Base-by-base conservation (phyloP, 177 flowering plant genomes). In the Vitis hybrid region DNA sequence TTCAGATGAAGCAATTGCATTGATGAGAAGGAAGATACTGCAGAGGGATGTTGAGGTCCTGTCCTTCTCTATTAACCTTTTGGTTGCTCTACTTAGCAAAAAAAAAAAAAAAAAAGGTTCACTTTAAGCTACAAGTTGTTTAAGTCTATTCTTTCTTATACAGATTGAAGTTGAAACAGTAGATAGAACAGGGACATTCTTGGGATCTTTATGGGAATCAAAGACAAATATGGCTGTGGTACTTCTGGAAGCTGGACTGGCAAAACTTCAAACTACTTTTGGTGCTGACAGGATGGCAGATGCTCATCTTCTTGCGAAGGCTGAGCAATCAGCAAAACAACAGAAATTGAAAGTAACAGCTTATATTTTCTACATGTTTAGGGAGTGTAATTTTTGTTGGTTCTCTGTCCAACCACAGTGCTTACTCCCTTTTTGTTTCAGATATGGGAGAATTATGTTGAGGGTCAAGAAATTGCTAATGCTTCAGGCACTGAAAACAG, bases 191-290 rank as follows among this genome's bases (percentile, higher is more conserved):
- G 99, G 99, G 69, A 96, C 99, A 12, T 94, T 94, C 80, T 78
- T 96, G 89, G 99, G 99, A 69, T 88, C 95, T n/a, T 67, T 96
- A 52, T 96, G 98, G 98, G 99, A 96, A 68, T 82, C 89, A n/a
- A 90, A 67, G 74, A 83, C 85, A 63, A 96, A 96, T 73, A 71
- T 87, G 81, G 94, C 94, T 49, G 76, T 80, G 54, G 55, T 82
- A 13, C 92, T 93, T 72, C 84, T 96, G 62, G 95, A 92, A 81
- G 91, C 97, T 75, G 99, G 99, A 52, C 79, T 92, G 48, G 98
- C 99, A 19, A 96, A 78, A 81, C 76, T 93, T 69, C 97, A 93
- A 69, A 78, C 87, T 71, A 70, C 89, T 60, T 94, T 91, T 77
- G 95, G 97, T 46, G 49, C 75, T 72, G 99, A 93, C 74, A 78